These are phyloP conservation scores for Micractinium conductrix DNA, from an alignment of 139 green algal species.

Conservation along the genomic window DNA sequence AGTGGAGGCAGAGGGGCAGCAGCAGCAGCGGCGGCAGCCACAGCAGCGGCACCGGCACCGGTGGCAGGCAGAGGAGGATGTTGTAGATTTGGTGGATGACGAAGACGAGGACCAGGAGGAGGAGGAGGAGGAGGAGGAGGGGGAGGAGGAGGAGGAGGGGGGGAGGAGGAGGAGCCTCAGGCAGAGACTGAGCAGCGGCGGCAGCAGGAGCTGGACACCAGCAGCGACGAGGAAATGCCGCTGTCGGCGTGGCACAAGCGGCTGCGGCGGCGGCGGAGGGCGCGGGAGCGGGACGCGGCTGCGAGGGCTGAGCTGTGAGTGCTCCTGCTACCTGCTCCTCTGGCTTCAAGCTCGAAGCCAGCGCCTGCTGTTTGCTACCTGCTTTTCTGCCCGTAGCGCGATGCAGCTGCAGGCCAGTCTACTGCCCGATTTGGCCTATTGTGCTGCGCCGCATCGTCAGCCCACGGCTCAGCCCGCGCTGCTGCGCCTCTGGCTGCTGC, in stretches of 20 bases:
- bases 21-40: neutral
- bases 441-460: neutral
- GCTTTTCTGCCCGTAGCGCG: neutral
- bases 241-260: too few species aligned
- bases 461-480: neutral
- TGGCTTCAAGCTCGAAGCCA: too few species aligned
- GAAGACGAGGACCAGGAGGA: neutral
- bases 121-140: neutral
- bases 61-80: neutral
- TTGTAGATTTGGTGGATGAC: neutral
- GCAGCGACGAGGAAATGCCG: too few species aligned
- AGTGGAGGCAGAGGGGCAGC: neutral
- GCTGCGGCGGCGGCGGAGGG: too few species aligned
- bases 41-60: neutral
- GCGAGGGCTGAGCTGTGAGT: too few species aligned
- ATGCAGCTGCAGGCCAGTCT: neutral
- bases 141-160: slow-evolving; percentile 4
- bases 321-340: too few species aligned
- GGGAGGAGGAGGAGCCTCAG: neutral
- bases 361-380: too few species aligned
- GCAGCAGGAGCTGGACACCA: too few species aligned
- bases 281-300: too few species aligned
- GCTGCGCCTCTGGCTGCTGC: neutral
- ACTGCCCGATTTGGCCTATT: neutral
- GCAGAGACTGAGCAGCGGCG: neutral